Evolutionary conservation across 2,329 filamentous ascomycete genomes (phyloP).

Genomic region (Aspergillus niger): DNA sequence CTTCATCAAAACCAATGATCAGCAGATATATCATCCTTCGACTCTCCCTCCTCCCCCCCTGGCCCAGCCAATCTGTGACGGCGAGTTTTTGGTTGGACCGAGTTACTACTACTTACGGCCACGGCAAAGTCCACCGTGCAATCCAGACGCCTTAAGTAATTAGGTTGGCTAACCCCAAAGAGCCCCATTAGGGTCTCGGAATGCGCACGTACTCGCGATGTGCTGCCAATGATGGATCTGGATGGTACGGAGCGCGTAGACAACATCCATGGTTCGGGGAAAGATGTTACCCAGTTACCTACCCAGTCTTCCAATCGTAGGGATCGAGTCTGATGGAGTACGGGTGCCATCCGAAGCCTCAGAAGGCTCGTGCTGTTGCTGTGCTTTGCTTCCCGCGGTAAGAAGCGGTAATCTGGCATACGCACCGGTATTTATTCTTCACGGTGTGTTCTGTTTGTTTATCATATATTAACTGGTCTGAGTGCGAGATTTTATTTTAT

Average conservation of each 20-base stretch:
- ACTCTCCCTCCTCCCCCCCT: not conserved
- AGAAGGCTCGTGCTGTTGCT: slow-evolving; percentile 7
- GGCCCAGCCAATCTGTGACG: not conserved
- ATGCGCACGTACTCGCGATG: slow-evolving; percentile 5
- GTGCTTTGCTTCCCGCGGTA: not conserved
- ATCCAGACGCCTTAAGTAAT: not conserved
- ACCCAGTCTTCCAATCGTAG: not conserved
- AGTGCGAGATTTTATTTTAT: too few species aligned
- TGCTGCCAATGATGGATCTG: slow-evolving; percentile 6
- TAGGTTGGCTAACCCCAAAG: not conserved
- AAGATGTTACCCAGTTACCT: not conserved
- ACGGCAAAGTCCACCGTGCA: not conserved
- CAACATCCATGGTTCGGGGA: not conserved
- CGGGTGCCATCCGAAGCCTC: slow-evolving; percentile 5
- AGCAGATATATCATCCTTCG: not conserved
- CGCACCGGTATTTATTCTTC: not conserved
- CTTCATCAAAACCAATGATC: not conserved
- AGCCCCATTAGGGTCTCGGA: slow-evolving; percentile 11
- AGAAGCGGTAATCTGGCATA: not conserved
- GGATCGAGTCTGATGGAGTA: not conserved
- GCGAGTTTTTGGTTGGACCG: not conserved
- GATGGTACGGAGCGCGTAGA: not conserved
- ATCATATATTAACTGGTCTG: too few species aligned
- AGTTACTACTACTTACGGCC: not conserved
- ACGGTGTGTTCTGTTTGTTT: not conserved